Evolutionary conservation across 192 early-diverging fungal genomes (phyloP).

Genomic region (Jimgerdemannia lactiflua): DNA sequence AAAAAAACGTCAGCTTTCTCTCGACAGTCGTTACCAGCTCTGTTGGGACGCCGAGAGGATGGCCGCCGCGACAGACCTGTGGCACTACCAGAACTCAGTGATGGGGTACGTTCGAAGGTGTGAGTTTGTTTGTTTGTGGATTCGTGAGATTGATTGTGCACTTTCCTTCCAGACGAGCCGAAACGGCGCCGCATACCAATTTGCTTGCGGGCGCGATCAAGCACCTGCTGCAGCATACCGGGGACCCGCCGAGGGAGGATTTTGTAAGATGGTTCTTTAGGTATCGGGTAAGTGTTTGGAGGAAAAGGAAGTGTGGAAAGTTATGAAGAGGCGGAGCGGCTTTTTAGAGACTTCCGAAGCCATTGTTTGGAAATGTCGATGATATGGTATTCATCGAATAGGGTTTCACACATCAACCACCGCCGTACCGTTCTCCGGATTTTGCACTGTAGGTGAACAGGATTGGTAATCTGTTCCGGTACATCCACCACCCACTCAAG

Average conservation of each 20-base stretch:
- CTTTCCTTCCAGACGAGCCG: not conserved
- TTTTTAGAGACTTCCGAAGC: not conserved
- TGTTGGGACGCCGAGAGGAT: constrained; percentile 33
- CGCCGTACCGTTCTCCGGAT: not conserved
- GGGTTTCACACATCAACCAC: no score
- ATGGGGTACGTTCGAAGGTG: not conserved
- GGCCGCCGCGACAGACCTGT: constrained; percentile 25
- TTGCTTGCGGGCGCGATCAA: not conserved
- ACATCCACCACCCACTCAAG: not conserved
- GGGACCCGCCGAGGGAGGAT: not conserved
- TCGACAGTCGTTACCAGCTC: constrained; percentile 31
- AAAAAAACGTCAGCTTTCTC: constrained; percentile 7
- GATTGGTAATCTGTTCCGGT: not conserved
- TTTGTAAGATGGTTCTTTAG: not conserved
- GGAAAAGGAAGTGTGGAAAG: not conserved
- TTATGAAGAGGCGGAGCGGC: not conserved
- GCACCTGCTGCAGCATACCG: not conserved
- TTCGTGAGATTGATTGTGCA: not conserved
- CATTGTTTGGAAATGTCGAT: not conserved
- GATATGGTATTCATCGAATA: not conserved
- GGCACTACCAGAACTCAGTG: constrained; percentile 27
- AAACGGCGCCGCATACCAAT: not conserved
- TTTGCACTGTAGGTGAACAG: not conserved
- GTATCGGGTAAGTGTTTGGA: not conserved
- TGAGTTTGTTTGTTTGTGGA: not conserved